phyloP scores from a whole-genome alignment of 2,329 filamentous ascomycete genomes.

The Trichoderma harzianum region DNA sequence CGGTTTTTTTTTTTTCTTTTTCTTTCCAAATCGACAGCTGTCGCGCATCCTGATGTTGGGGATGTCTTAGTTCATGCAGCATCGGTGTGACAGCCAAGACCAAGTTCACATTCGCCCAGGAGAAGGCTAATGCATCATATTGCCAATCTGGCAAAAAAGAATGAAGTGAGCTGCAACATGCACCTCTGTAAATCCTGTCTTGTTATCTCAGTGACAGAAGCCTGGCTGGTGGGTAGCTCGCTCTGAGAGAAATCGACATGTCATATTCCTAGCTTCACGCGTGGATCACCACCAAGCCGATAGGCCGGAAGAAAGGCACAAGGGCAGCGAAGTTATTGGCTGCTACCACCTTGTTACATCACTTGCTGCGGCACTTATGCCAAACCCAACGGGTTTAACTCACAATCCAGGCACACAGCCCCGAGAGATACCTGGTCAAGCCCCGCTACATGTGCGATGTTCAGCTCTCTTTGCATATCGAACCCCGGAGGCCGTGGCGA shows the following conservation, averaged over 20 bases:
- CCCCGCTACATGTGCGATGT: neutral
- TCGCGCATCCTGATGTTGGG: neutral
- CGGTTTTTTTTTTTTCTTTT: neutral
- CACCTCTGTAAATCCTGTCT: neutral
- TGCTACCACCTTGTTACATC: neutral
- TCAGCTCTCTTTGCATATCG: neutral
- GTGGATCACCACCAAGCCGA: slow-evolving; percentile 8
- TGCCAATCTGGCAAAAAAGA: neutral
- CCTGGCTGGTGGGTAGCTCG: neutral
- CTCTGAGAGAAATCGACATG: neutral
- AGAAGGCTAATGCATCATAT: neutral
- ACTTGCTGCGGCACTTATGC: neutral
- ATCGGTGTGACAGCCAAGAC: slow-evolving; percentile 1
- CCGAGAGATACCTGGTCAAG: neutral
- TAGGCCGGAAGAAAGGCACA: neutral
- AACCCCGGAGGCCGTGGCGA: neutral
- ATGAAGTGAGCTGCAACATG: neutral
- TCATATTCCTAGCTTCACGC: slow-evolving; percentile 2
- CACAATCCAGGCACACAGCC: neutral
- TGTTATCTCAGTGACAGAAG: neutral
- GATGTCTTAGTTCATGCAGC: slow-evolving; percentile 7
- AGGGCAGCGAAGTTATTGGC: neutral
- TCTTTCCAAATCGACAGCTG: neutral
- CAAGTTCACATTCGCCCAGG: neutral
- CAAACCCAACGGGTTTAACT: neutral